phyloP scores from a whole-genome alignment of 345 rosid genomes.

The Linum usitatissimum region DNA sequence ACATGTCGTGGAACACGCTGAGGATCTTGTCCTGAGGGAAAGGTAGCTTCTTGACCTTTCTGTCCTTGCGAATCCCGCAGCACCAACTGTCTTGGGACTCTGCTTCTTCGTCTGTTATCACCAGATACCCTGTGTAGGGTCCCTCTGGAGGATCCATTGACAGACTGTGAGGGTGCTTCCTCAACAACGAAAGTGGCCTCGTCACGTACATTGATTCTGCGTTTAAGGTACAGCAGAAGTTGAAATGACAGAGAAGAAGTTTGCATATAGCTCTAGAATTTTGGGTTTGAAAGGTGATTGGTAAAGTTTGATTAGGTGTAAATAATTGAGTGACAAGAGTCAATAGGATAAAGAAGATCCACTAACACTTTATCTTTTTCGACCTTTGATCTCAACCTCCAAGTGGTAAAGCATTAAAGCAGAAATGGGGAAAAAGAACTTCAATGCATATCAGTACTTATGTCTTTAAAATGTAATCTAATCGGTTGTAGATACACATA shows the following conservation, averaged over 20 bases:
- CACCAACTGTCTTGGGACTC: conserved; percentile 45
- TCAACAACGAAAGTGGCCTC: conserved; percentile 40
- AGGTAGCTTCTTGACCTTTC: conserved; percentile 39
- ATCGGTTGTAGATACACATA: too few relatives aligned
- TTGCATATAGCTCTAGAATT: too few relatives aligned
- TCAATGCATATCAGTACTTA: too few relatives aligned
- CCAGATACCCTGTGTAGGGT: conserved; percentile 50
- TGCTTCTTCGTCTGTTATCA: conserved; percentile 57
- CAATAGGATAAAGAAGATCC: too few relatives aligned
- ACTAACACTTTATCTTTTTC: too few relatives aligned
- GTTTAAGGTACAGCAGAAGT: too few relatives aligned
- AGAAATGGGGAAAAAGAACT: background rate
- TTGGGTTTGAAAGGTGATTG: too few relatives aligned
- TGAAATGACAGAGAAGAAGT: too few relatives aligned
- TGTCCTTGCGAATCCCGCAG: conserved; percentile 35
- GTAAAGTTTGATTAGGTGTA: too few relatives aligned
- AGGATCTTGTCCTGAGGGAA: conserved; percentile 61
- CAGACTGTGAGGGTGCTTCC: conserved; percentile 31
- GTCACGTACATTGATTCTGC: conserved; percentile 38
- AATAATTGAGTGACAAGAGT: too few relatives aligned
- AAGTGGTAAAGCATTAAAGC: background rate
- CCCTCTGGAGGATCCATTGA: conserved; percentile 48
- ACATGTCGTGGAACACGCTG: conserved; percentile 30
- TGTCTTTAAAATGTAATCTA: too few relatives aligned
- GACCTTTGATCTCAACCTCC: too few relatives aligned